A percentile compares a stretch with the other conserved stretches of the same genome.
phyloP scores from a whole-genome alignment of 345 rosid species.

The Carallia pectinifolia region DNA sequence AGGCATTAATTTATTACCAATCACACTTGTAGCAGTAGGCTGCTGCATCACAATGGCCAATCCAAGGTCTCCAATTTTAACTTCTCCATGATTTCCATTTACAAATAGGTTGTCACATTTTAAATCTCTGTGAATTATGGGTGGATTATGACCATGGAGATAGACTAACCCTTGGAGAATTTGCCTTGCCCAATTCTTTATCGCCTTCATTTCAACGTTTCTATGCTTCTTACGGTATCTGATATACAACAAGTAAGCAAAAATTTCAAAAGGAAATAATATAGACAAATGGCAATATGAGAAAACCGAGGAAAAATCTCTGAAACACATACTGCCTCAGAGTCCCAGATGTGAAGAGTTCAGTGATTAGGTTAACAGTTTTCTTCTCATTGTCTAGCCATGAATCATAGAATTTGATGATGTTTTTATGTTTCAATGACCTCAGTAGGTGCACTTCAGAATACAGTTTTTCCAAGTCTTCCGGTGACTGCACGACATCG shows the following conservation, averaged over 20 bases:
- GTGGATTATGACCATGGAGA: constrained; percentile 88
- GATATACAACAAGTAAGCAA: constrained; percentile 10
- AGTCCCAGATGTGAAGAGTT: constrained; percentile 91
- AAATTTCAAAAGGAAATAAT: neutral
- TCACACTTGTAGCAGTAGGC: constrained; percentile 88
- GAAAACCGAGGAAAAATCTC: constrained; percentile 5
- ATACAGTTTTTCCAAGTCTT: constrained; percentile 64
- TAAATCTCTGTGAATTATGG: constrained; percentile 90
- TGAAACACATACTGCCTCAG: constrained; percentile 47
- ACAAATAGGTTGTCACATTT: constrained; percentile 93
- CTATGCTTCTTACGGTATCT: constrained; percentile 90
- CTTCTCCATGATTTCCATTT: constrained; percentile 92
- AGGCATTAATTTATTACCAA: constrained; percentile 40
- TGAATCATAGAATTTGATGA: constrained; percentile 64
- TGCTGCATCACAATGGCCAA: constrained; percentile 69
- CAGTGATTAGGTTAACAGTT: constrained; percentile 88
- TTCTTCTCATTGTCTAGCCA: constrained; percentile 80
- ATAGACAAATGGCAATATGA: constrained; percentile 1
- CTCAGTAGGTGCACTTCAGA: constrained; percentile 79
- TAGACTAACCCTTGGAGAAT: constrained; percentile 76
- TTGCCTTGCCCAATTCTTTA: constrained; percentile 93
- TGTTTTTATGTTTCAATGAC: constrained; percentile 67
- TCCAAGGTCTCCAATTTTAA: constrained; percentile 94
- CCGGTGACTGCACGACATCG: constrained; percentile 66
- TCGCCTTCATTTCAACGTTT: constrained; percentile 75